Conservation (phyloP, 805 yeast species). For the Kodamaea leandrae region DNA sequence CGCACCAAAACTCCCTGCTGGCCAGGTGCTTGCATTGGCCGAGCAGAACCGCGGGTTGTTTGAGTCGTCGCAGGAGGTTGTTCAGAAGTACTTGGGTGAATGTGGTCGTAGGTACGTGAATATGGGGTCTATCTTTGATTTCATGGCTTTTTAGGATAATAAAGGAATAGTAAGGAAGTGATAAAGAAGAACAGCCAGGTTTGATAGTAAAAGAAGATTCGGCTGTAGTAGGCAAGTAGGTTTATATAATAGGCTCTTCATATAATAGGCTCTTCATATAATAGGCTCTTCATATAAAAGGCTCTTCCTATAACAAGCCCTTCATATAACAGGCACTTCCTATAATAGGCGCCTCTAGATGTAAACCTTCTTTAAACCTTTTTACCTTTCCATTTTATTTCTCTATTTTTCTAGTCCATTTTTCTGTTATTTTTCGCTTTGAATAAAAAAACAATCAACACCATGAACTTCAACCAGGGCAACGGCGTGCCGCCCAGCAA, state of each 20-base stretch:
- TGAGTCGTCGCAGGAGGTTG: slow-evolving; percentile 52
- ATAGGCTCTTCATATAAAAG: too few relatives aligned
- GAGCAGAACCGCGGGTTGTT: slow-evolving; percentile 75
- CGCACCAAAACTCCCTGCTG: slow-evolving; percentile 35
- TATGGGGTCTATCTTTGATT: slow-evolving; percentile 73
- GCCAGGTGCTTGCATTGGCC: slow-evolving; percentile 67
- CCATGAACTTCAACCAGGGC: slow-evolving; percentile 18
- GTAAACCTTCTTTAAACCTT: too few relatives aligned
- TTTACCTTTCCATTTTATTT: too few relatives aligned
- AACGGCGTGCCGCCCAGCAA: slow-evolving; percentile 8
- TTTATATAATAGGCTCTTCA: neutral
- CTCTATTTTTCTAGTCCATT: neutral
- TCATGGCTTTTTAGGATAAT: slow-evolving; percentile 4
- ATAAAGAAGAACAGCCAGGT: too few relatives aligned
- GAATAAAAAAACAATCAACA: too few relatives aligned
- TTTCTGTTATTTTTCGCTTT: neutral
- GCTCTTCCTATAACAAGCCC: too few relatives aligned
- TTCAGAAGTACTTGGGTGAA: slow-evolving; percentile 68
- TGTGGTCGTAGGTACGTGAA: slow-evolving; percentile 90
- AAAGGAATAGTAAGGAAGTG: too few relatives aligned
- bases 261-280: too few relatives aligned
- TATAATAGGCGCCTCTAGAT: too few relatives aligned
- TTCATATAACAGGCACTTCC: too few relatives aligned
- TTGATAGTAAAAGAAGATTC: too few relatives aligned
- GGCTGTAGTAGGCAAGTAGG: neutral